These are phyloP conservation scores for Leccinum obscurum DNA, from an alignment of 768 basidiomycete genomes.

Conservation along the genomic window DNA sequence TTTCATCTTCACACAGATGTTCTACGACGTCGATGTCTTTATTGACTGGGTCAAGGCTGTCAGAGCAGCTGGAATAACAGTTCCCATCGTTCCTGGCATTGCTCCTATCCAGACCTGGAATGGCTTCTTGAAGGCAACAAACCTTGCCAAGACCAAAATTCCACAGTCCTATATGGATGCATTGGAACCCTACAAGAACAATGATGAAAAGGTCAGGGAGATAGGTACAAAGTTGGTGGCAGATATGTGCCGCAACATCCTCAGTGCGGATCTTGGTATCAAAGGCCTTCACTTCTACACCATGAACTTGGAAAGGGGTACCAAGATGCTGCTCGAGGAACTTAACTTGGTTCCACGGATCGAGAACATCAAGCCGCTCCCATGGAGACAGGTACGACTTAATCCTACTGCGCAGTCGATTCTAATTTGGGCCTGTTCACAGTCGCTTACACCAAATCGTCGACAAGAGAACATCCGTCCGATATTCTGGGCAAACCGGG, in stretches of 20 bases:
- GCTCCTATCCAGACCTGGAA: slow-evolving; percentile 97
- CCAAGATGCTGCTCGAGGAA: slow-evolving; percentile 93
- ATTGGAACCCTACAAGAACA: slow-evolving; percentile 83
- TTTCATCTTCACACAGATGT: slow-evolving; percentile 99
- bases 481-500: slow-evolving; percentile 98
- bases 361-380: slow-evolving; percentile 92
- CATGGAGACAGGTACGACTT: slow-evolving; percentile 85
- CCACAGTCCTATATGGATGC: slow-evolving; percentile 74
- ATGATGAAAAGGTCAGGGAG: slow-evolving; percentile 91
- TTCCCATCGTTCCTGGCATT: slow-evolving; percentile 92
- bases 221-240: slow-evolving; percentile 94
- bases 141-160: slow-evolving; percentile 74
- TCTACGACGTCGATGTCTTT: slow-evolving; percentile 92
- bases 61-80: slow-evolving; percentile 80
- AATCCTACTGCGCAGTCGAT: not conserved
- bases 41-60: slow-evolving; percentile 86
- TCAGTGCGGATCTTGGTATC: slow-evolving; percentile 78
- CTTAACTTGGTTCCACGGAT: slow-evolving; percentile 83
- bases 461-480: slow-evolving; percentile 93
- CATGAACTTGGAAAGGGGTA: slow-evolving; percentile 95
- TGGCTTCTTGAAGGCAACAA: slow-evolving; percentile 84
- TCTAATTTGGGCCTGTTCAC: slow-evolving; percentile 8
- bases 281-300: slow-evolving; percentile 95
- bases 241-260: slow-evolving; percentile 88
- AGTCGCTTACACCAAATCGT: slow-evolving; percentile 91